These are phyloP conservation scores for Sphagnum tenellum DNA, from an alignment of 225 moss, liverwort and hornwort genomes.

Conservation along the genomic window DNA sequence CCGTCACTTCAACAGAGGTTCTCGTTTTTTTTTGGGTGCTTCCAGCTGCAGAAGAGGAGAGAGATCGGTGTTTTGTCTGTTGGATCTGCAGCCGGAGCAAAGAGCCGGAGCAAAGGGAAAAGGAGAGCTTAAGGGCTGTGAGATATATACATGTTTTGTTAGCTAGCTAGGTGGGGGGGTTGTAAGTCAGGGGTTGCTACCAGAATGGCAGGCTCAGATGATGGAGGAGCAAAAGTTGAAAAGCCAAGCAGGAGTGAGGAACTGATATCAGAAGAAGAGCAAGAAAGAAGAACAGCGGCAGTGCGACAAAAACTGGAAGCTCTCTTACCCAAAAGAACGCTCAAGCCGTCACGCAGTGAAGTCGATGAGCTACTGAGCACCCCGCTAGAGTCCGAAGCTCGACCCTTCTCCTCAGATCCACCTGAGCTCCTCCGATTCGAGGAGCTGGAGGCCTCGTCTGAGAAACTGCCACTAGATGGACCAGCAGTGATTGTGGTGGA, in stretches of 20 bases:
- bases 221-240: neutral
- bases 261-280: conserved; percentile 14
- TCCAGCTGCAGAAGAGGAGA: too few species aligned
- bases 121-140: too few species aligned
- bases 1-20: too few species aligned
- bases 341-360: conserved; percentile 45
- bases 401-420: too few species aligned
- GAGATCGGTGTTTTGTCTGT: too few species aligned
- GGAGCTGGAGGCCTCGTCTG: neutral
- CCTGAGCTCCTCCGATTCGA: too few species aligned
- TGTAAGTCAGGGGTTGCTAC: neutral
- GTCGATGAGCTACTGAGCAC: conserved; percentile 10
- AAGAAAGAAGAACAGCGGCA: conserved; percentile 10
- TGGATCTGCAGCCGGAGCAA: too few species aligned
- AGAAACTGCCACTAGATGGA: conserved; percentile 14
- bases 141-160: too few species aligned
- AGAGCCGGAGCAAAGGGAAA: too few species aligned
- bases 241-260: conserved; percentile 51
- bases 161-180: too few species aligned
- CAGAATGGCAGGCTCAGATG: conserved; percentile 1
- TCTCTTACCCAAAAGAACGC: conserved; percentile 19
- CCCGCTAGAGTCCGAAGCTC: neutral
- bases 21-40: too few species aligned
- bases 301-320: conserved; percentile 20
- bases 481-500: conserved; percentile 21